Evolutionary conservation across 495 filamentous ascomycete genomes (phyloP), one percentile per base, ranked within the genome.

Genomic region (Bacidia gigantensis): DNA sequence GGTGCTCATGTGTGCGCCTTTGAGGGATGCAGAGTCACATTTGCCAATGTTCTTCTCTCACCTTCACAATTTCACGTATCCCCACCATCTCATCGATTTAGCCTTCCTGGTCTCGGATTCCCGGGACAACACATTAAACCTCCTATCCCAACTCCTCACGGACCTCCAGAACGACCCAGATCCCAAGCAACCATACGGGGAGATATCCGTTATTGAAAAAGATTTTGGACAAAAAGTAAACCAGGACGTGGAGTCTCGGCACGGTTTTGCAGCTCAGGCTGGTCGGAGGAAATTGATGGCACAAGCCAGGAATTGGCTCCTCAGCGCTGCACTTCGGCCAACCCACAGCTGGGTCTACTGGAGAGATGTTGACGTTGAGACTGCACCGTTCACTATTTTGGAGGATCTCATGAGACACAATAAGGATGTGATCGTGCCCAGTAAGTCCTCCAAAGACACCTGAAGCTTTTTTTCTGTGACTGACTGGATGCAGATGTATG

Each of bases 281-380:
- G 83, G 80, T 55, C 74, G 93, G 56, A 80, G 93, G 58, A 99
- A 99, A 69, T 73, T 89, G 59, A 99, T 99, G 93, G 93, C 93
- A 2, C 88, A 95, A 68, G 93, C 93, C 11, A 76, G 93, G 53
- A 99, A 99, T 70, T 99, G 93, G 93, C 67, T 99, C 46, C 68
- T 99, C 53, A 95, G 87, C 59, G 90, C 93, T 22, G 90, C 93
- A 17, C 71, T 99, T 38, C 78, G 92, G 45, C 93, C 93, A 3
- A 90, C 89, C 32, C 93, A 99, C 62, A 93, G 87, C 60, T 99
- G 93, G 93, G 93, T 99, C 23, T 99, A 99, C 61, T 99, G 93
- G 93, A 78, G 93, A 66, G 93, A 99, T 72, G 93, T 92, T 21
- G 93, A 99, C 67, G 93, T 99, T 11, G 87, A 96, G 68, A 99